Percentiles rank a stretch among this genome's conserved stretches.
These are phyloP conservation scores for Dentipellis fragilis DNA, from an alignment of 768 basidiomycete genomes.

Conservation along the genomic window DNA sequence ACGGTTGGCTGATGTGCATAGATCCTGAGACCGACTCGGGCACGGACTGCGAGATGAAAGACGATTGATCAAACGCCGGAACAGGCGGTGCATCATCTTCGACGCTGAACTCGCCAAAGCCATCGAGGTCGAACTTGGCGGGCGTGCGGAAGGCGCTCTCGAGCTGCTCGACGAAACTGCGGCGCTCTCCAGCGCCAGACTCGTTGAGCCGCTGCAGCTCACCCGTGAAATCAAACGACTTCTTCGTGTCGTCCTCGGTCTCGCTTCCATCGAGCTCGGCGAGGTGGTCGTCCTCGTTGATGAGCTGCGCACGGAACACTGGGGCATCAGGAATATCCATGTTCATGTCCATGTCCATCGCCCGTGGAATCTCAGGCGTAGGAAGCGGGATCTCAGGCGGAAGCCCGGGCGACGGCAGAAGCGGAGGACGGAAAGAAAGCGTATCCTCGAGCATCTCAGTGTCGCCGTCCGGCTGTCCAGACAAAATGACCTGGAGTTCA, in stretches of 20 bases:
- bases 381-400: slow-evolving; percentile 35
- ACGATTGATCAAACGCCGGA: slow-evolving; percentile 23
- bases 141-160: slow-evolving; percentile 76
- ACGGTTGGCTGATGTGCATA: neutral
- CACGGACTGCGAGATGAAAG: slow-evolving; percentile 10
- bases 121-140: slow-evolving; percentile 52
- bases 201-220: slow-evolving; percentile 64
- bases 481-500: slow-evolving; percentile 58
- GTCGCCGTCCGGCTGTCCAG: slow-evolving; percentile 24
- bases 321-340: slow-evolving; percentile 18
- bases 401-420: slow-evolving; percentile 29
- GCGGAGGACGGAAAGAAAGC: slow-evolving; percentile 18
- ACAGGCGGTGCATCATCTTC: slow-evolving; percentile 40
- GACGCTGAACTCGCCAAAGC: slow-evolving; percentile 27
- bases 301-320: slow-evolving; percentile 33
- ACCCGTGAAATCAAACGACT: slow-evolving; percentile 78
- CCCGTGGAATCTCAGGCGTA: slow-evolving; percentile 5
- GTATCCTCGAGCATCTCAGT: slow-evolving; percentile 28
- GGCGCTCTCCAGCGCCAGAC: slow-evolving; percentile 55
- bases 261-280: slow-evolving; percentile 31
- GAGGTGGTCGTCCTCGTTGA: slow-evolving; percentile 34
- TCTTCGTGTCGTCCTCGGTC: slow-evolving; percentile 60
- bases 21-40: neutral
- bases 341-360: neutral
- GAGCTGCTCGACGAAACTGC: slow-evolving; percentile 72